Conservation (phyloP, 169 alveolate genomes). For the Eimeria maxima region DNA sequence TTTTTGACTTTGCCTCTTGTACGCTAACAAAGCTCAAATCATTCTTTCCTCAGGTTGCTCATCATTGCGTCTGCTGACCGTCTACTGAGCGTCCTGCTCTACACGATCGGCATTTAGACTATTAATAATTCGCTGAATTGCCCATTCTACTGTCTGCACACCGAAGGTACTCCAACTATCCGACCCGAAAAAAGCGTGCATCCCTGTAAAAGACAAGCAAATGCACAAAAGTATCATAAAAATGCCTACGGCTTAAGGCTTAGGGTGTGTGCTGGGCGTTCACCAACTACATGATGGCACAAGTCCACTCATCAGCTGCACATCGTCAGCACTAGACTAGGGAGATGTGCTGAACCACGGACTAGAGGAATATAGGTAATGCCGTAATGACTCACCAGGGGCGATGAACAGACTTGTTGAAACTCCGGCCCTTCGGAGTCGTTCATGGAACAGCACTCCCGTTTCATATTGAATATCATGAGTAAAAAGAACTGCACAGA, state of each 20-base stretch:
- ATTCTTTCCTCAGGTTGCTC: neutral
- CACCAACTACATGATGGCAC: too few relatives aligned
- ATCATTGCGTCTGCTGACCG: neutral
- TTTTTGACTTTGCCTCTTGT: neutral
- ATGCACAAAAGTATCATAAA: neutral
- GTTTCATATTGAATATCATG: conserved; percentile 81
- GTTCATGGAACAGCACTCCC: conserved; percentile 82
- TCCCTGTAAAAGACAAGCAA: conserved; percentile 12
- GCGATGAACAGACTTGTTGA: conserved; percentile 77
- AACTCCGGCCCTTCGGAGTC: conserved; percentile 74
- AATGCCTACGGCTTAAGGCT: neutral
- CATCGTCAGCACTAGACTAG: too few relatives aligned
- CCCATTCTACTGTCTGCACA: conserved; percentile 77
- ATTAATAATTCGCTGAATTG: conserved; percentile 17
- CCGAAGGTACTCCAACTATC: conserved; percentile 77
- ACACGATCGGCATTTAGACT: neutral
- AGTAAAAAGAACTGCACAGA: conserved; percentile 79
- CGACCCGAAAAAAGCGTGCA: conserved; percentile 82
- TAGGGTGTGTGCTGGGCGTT: neutral
- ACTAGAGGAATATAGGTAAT: neutral
- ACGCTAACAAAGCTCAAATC: neutral
- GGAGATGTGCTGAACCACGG: too few relatives aligned
- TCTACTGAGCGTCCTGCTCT: neutral
- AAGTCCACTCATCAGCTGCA: too few relatives aligned
- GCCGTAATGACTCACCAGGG: conserved; percentile 69